phyloP scores from a whole-genome alignment of 768 basidiomycete species.

The Cyathus striatus region DNA sequence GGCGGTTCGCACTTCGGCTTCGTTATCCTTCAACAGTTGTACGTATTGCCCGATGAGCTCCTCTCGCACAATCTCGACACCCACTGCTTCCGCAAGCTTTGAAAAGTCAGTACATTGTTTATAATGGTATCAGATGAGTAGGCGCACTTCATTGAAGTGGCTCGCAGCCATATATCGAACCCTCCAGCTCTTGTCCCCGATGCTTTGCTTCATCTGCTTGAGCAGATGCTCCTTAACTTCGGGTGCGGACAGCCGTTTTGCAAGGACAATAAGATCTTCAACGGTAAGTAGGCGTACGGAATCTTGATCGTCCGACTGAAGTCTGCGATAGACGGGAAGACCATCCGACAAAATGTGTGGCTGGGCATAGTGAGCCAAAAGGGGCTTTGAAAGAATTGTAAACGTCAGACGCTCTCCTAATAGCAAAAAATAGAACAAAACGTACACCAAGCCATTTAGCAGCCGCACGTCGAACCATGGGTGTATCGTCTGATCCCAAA shows the following conservation, averaged over 20 bases:
- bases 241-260: conserved; percentile 74
- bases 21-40: conserved; percentile 92
- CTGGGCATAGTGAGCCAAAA: conserved; percentile 75
- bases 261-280: conserved; percentile 91
- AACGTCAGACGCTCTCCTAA: conserved; percentile 10
- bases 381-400: conserved; percentile 51
- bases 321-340: conserved; percentile 87
- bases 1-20: conserved; percentile 97
- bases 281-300: conserved; percentile 94
- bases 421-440: too few relatives aligned
- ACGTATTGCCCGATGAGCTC: conserved; percentile 93
- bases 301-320: conserved; percentile 96
- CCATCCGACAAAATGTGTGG: conserved; percentile 82
- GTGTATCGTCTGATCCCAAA: conserved; percentile 91
- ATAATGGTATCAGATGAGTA: not conserved
- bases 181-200: conserved; percentile 96
- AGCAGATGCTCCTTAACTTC: conserved; percentile 90
- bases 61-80: conserved; percentile 84
- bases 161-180: conserved; percentile 98
- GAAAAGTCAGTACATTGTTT: not conserved
- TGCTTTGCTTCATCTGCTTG: conserved; percentile 81
- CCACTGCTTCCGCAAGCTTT: conserved; percentile 88
- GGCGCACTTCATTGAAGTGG: conserved; percentile 85
- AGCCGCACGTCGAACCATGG: conserved; percentile 96
- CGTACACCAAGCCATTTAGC: conserved; percentile 95